A percentile compares a stretch with the other conserved stretches of the same genome.
Evolutionary conservation across 768 basidiomycete species (phyloP).

Genomic region (Ramaria sp.): DNA sequence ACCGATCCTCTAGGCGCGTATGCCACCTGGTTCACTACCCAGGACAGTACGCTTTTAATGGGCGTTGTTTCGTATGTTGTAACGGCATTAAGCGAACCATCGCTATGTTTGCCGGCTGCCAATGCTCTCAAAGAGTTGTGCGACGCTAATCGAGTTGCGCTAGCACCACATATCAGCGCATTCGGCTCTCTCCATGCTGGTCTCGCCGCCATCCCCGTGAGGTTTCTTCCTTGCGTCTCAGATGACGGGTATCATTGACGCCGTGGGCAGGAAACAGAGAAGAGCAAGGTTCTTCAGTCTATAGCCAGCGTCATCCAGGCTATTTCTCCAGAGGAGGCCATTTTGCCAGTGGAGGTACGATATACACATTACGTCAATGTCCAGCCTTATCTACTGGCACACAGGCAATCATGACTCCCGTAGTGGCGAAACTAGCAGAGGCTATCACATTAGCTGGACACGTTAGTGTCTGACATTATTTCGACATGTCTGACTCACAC

Average conservation of each 20-base stretch:
- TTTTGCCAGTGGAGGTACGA: conserved; percentile 62
- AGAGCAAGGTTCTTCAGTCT: conserved; percentile 82
- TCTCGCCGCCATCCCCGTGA: conserved; percentile 61
- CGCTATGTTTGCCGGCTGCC: conserved; percentile 62
- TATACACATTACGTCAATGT: neutral
- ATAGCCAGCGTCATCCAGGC: conserved; percentile 93
- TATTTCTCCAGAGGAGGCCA: conserved; percentile 64
- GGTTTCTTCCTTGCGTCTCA: conserved; percentile 15
- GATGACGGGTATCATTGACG: neutral
- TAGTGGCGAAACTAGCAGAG: conserved; percentile 57
- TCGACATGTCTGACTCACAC: neutral
- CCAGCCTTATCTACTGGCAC: conserved; percentile 3
- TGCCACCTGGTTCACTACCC: conserved; percentile 70
- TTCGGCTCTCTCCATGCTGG: conserved; percentile 80
- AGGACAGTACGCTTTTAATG: conserved; percentile 39
- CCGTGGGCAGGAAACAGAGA: conserved; percentile 59
- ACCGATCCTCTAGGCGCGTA: conserved; percentile 44
- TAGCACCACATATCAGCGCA: conserved; percentile 74
- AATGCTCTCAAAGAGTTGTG: conserved; percentile 78
- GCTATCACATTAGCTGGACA: conserved; percentile 43
- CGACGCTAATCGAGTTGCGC: conserved; percentile 76
- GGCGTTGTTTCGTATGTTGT: conserved; percentile 60
- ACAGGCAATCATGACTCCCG: conserved; percentile 67
- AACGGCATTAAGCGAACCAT: conserved; percentile 54
- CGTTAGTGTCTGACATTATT: conserved; percentile 26